Conservation (phyloP, 768 basidiomycete species). For the Suillus occidentalis region DNA sequence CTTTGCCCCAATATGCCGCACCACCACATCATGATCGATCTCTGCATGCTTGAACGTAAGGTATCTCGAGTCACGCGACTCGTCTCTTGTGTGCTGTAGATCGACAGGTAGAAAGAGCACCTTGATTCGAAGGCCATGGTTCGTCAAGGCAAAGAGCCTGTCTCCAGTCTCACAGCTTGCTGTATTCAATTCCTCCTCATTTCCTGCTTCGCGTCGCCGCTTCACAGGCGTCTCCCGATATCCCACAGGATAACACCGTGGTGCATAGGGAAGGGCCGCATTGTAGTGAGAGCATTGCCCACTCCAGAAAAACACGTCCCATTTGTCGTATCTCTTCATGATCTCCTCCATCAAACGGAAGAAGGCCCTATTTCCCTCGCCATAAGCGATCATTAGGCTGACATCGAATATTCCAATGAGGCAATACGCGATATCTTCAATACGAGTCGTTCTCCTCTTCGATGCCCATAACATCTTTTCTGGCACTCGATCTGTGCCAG, state of each 20-base stretch:
- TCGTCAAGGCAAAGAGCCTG: constrained; percentile 12
- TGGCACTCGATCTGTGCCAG: constrained; percentile 9
- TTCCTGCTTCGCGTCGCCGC: not conserved
- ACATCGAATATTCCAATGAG: constrained; percentile 19
- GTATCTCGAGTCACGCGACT: not conserved
- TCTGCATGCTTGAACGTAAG: not conserved
- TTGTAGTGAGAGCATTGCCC: constrained; percentile 11
- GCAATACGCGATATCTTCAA: constrained; percentile 21
- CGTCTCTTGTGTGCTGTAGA: not conserved
- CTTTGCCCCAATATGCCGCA: not conserved
- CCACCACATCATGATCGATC: not conserved
- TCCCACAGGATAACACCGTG: constrained; percentile 9
- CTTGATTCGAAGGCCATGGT: constrained; percentile 13
- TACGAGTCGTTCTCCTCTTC: constrained; percentile 18
- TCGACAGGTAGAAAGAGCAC: not conserved
- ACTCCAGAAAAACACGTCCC: constrained; percentile 13
- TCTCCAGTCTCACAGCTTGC: constrained; percentile 1
- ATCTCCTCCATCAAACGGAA: constrained; percentile 15
- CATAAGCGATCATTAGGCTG: constrained; percentile 17
- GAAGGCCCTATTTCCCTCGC: constrained; percentile 20
- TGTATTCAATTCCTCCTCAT: constrained; percentile 7
- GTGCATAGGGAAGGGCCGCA: constrained; percentile 5
- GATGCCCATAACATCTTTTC: constrained; percentile 19
- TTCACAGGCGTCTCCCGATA: not conserved
- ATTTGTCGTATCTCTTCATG: constrained; percentile 12